Base-by-base conservation (phyloP, 371 early-diverging fungal genomes). In the Conidiobolus incongruus region DNA sequence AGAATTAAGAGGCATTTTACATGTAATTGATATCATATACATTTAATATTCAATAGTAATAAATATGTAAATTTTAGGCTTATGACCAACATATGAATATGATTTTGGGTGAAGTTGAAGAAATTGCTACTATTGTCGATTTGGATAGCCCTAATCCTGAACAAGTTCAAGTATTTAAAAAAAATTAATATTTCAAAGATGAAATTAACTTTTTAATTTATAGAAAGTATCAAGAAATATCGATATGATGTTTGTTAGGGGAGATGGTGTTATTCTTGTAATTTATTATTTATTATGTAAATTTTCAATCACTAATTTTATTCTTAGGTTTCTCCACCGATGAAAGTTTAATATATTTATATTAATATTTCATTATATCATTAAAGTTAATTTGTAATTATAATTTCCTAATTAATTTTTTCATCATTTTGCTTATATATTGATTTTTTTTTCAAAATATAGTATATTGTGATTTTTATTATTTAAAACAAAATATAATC, bases 21-120 rank as follows among this genome's bases (percentile, higher is more conserved):
- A 95, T 53, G 94, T 78, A 68, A 53, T 56, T 58, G 39, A 12
- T 39, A 23, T 4, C 12, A 12, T 4, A 15, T 39, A 6, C 13
- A 22, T 7, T 13, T 6, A 15, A 22, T 19, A 16, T 8, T n/a
- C 19, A 19, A 12, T 40, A 16, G 5, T 30, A 26, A 8, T 42
- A 24, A 29, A 20, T 33, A 36, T 34, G n/a, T 46, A 21, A 28
- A 20, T 28, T 15, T 17, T 54, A 87, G 87, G 89, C 90, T 8
- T 94, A 81, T 50, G 94, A 94, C 59, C 87, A 89, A 36, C 96
- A 95, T 54, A 67, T 95, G 63, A 95, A 95, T 58, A 72, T 95
- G 80, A 87, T 95, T 0, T 59, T 95, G 35, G 88, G 89, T 26
- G 85, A 95, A 44, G 93, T 91, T 10, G 87, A 89, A 51, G 96